Percentiles rank a stretch among this genome's conserved stretches.
Evolutionary conservation across 305 asterid species (phyloP).

Genomic region (Fraxinus baroniana): DNA sequence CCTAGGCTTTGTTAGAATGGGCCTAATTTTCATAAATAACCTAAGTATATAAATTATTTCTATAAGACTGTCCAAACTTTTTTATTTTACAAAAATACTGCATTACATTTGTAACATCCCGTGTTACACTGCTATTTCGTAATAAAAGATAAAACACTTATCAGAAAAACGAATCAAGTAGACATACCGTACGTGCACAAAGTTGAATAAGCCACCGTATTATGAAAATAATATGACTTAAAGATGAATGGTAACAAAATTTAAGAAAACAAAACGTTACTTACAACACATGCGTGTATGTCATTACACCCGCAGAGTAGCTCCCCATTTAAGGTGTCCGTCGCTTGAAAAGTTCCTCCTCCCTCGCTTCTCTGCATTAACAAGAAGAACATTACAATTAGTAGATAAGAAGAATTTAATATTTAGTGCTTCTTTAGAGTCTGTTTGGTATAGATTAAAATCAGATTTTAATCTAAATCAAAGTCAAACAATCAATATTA

Average conservation of each 20-base stretch:
- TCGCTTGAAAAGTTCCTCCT: conserved; percentile 71
- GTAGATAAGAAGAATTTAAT: background rate
- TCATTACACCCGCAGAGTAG: conserved; percentile 65
- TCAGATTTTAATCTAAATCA: too few species aligned
- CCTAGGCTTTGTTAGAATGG: too few species aligned
- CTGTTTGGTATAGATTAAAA: too few species aligned
- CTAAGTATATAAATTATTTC: too few species aligned
- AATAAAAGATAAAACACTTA: background rate
- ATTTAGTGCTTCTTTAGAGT: background rate
- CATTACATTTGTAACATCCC: background rate
- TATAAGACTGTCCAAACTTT: background rate
- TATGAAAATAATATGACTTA: background rate
- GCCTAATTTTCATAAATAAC: background rate
- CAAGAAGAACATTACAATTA: background rate
- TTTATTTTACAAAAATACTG: background rate
- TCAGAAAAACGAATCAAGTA: background rate
- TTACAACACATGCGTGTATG: conserved; percentile 60
- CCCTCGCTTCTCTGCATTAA: conserved; percentile 74
- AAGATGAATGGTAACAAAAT: background rate
- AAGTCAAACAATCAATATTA: too few species aligned
- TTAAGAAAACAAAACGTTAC: conserved; percentile 10
- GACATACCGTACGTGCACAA: background rate
- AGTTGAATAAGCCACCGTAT: background rate
- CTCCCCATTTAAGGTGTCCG: conserved; percentile 66
- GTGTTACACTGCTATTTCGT: background rate